Base-by-base conservation (phyloP, 2,329 filamentous ascomycete species). In the Zymoseptoria crescenta region DNA sequence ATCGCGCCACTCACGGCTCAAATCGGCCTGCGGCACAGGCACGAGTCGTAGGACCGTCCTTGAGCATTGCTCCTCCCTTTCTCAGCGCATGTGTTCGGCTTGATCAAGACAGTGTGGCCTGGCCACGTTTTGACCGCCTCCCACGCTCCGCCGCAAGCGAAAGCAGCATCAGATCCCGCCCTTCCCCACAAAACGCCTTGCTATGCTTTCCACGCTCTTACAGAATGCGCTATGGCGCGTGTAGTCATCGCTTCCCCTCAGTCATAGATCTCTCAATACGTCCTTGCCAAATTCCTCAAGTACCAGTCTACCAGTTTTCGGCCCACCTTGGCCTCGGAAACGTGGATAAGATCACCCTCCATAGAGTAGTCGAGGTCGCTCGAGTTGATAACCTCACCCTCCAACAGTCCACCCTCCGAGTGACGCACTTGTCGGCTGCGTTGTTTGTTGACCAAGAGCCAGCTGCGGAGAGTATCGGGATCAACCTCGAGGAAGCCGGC, bases 261-360 rank as follows among this genome's bases (percentile, higher is more conserved):
- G 54, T 24, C 8, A 16, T 21, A 45, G 16, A 10, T 49, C 51
- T 49, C 49, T 63, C 88, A 96, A 81, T 99, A 99, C 60, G 92
- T 95, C 75, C 94, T 87, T 62, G 92, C 89, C 72, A 99, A 81
- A 81, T 99, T 99, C 74, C 94, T 87, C 74, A 99, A 84, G 77
- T 99, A 99, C 94, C 94, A 99, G 78, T 99, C 94, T 66, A 99
- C 93, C 72, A 99, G 81, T 80, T 94, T 95, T 70, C 94, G 85
- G 73, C 94, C 94, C 61, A 96, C 91, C 87, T 99, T 99, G 68
- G 93, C 93, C 79, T 99, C 94, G 60, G 93, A 96, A 69, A 99
- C 94, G 78, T 99, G 94, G 75, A 99, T 99, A 70, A 99, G 80
- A 74, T 99, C 93, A 67, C 91, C 90, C 79, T 97, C 89, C 79